Conservation (phyloP, 2,329 filamentous ascomycete species). For the Fusarium globosum region DNA sequence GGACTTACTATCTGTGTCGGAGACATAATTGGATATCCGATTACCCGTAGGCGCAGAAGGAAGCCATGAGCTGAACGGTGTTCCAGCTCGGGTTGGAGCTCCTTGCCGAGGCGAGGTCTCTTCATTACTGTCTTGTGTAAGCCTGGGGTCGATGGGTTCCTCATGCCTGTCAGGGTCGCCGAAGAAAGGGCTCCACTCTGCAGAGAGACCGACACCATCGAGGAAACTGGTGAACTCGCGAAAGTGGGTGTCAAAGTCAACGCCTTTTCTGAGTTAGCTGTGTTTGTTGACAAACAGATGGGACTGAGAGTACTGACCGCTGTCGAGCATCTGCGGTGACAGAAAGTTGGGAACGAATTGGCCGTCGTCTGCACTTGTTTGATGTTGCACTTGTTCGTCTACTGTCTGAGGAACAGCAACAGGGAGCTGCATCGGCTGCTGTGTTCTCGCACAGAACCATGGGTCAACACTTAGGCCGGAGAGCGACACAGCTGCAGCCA, state of each 20-base stretch:
- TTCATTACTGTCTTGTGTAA: not conserved
- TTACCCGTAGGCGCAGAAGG: constrained; percentile 50
- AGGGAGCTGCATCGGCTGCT: constrained; percentile 6
- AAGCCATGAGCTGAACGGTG: constrained; percentile 53
- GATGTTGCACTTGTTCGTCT: not conserved
- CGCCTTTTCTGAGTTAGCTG: not conserved
- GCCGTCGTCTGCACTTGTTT: not conserved
- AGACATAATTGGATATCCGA: constrained; percentile 35
- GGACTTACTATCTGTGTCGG: constrained; percentile 12
- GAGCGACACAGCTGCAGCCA: constrained; percentile 4
- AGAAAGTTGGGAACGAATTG: constrained; percentile 14
- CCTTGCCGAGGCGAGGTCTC: not conserved
- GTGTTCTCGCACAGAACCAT: constrained; percentile 10
- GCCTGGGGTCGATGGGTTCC: not conserved
- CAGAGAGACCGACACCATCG: constrained; percentile 51
- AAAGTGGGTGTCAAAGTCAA: constrained; percentile 48
- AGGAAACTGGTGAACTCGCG: constrained; percentile 53
- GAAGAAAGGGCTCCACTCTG: constrained; percentile 54
- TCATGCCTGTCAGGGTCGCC: constrained; percentile 37
- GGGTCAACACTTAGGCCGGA: not conserved
- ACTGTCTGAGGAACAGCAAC: not conserved
- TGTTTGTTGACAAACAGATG: too few species aligned
- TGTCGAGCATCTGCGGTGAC: constrained; percentile 11
- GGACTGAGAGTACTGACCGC: not conserved
- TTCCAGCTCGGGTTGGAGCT: constrained; percentile 35